Base-by-base conservation (phyloP, 441 rosid species). In the Pelargonium citronellum region DNA sequence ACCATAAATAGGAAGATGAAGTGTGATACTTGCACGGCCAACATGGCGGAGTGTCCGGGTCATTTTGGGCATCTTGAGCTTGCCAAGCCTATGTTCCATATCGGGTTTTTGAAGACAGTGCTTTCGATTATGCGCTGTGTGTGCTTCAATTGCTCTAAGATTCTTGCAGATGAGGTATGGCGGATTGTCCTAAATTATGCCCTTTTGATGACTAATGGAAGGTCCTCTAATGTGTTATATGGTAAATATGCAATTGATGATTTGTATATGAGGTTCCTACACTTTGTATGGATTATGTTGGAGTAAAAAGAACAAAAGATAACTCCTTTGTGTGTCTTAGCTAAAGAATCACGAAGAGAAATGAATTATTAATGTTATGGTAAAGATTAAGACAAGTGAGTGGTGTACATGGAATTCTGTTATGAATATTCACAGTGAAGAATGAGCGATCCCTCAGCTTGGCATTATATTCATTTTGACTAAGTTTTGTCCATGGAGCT, bases 31-130 rank as follows among this genome's bases (percentile, higher is more conserved):
- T 95, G 99, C 70, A 87, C 88, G 6, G 99, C 97, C 0, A 92
- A 84, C 77, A 92, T 95, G 99, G 99, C 96, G 0, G 99, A 92
- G 81, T 95, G 99, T 64, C 94, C 98, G 0, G 99, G 99, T 1
- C 99, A 92, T 74, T 95, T 95, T 78, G 98, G 99, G 47, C 97
- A 91, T 72, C 79, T 92, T 70, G 99, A 95, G 90, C 93, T 95
- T 10, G 99, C 99, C 2, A 95, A 95, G 87, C 99, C 99, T 0
- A 92, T 95, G 99, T 95, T 80, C 63, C 99, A 95, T 77, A 89
- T 92, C 0, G 99, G 99, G 12, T 95, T 95, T 73, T 20, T 92
- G 87, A 95, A 95, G 89, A 92, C 93, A 0, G 98, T 95, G 72
- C 86, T 95, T 20, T 85, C 88, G 60, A 89, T 95, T 37, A 92